A percentile compares a stretch with the other conserved stretches of the same genome.
phyloP scores from a whole-genome alignment of 768 basidiomycete species.

The Mycena leptocephala region DNA sequence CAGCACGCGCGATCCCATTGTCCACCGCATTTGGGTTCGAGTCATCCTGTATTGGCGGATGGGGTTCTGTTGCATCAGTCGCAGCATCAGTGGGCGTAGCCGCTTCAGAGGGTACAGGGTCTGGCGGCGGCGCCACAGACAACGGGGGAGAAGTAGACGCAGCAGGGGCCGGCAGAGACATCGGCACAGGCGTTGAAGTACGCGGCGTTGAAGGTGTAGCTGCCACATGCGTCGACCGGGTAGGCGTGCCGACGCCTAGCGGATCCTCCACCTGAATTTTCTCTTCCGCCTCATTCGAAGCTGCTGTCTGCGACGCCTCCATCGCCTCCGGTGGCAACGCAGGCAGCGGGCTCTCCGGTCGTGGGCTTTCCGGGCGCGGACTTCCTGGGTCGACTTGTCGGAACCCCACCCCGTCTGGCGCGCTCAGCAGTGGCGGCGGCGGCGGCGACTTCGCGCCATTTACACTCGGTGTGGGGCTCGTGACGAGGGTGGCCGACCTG shows the following conservation, averaged over 20 bases:
- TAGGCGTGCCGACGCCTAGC: slow-evolving; percentile 32
- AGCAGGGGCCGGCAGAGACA: neutral
- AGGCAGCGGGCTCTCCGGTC: slow-evolving; percentile 38
- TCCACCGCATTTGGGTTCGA: slow-evolving; percentile 27
- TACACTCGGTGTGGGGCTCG: slow-evolving; percentile 26
- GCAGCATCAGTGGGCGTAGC: neutral
- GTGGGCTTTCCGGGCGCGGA: slow-evolving; percentile 28
- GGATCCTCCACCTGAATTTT: slow-evolving; percentile 27
- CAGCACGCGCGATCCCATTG: slow-evolving; percentile 34
- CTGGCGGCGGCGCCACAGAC: neutral
- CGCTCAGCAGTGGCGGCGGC: slow-evolving; percentile 24
- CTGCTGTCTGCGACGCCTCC: neutral
- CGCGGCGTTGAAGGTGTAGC: slow-evolving; percentile 23
- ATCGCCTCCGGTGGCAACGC: slow-evolving; percentile 34
- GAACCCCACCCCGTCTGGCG: slow-evolving; percentile 20
- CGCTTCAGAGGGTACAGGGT: neutral
- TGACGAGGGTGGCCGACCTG: slow-evolving; percentile 9
- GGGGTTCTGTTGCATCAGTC: slow-evolving; percentile 5
- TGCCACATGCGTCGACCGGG: neutral
- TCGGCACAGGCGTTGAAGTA: slow-evolving; percentile 11
- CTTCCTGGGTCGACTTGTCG: slow-evolving; percentile 28
- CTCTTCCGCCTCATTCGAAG: slow-evolving; percentile 14
- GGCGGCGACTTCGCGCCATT: slow-evolving; percentile 30
- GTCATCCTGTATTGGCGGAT: slow-evolving; percentile 19
- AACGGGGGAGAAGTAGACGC: neutral